These are phyloP conservation scores for Arachnomyces sp. DNA, from an alignment of 2,329 filamentous ascomycete genomes.

Conservation along the genomic window DNA sequence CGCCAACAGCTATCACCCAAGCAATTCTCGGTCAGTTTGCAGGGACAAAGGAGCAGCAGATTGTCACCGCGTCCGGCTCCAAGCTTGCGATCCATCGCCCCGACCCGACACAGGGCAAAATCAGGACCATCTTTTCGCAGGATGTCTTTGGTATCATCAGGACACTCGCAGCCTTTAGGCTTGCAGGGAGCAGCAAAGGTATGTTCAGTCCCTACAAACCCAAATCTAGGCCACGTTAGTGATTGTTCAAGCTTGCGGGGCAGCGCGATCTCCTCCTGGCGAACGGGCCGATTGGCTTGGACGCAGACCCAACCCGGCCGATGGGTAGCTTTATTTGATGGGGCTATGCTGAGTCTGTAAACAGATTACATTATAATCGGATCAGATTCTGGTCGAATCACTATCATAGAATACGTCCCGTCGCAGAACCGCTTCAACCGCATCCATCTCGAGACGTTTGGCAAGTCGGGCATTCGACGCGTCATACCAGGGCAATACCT, in stretches of 20 bases:
- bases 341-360: constrained; percentile 33
- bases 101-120: constrained; percentile 74
- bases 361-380: constrained; percentile 92
- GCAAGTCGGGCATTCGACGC: constrained; percentile 88
- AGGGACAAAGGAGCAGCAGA: constrained; percentile 94
- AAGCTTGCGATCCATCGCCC: constrained; percentile 80
- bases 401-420: constrained; percentile 84
- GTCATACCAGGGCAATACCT: constrained; percentile 95
- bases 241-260: constrained; percentile 56
- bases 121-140: constrained; percentile 78
- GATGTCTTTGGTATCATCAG: constrained; percentile 96
- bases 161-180: constrained; percentile 75
- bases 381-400: constrained; percentile 90
- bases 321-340: constrained; percentile 15
- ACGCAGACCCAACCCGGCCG: constrained; percentile 12
- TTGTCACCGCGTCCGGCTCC: constrained; percentile 86
- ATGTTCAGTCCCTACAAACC: constrained; percentile 37
- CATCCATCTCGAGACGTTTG: constrained; percentile 93
- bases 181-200: constrained; percentile 95
- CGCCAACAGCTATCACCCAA: constrained; percentile 79
- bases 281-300: constrained; percentile 23
- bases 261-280: constrained; percentile 38
- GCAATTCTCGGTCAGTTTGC: constrained; percentile 92
- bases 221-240: constrained; percentile 54
- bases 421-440: constrained; percentile 79